Percentiles rank a stretch among this genome's conserved stretches.
Conservation (phyloP, 139 green algal genomes). For the Dunaliella sp. region DNA sequence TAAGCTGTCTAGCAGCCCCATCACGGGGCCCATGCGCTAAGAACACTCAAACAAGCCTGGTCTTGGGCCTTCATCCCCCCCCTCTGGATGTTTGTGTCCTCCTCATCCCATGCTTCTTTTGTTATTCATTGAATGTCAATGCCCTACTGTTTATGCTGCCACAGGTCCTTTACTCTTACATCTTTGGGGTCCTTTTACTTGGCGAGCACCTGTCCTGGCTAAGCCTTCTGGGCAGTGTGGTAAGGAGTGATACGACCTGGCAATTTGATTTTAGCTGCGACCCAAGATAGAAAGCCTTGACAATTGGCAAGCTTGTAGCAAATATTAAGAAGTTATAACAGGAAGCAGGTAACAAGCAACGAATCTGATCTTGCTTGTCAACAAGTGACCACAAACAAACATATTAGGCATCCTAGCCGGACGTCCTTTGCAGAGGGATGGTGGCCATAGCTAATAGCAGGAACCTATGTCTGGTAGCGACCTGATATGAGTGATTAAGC, state of each 20-base stretch:
- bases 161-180: constrained; percentile 30
- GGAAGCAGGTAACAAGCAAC: no score
- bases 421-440: not conserved
- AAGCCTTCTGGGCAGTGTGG: not conserved
- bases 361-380: not conserved
- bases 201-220: not conserved
- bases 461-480: no score
- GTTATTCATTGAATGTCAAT: no score
- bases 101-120: not conserved
- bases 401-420: no score
- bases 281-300: not conserved
- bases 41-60: not conserved
- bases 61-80: not conserved
- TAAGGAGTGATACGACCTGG: not conserved
- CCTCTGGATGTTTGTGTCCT: not conserved
- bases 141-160: not conserved
- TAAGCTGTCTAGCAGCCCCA: no score
- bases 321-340: no score
- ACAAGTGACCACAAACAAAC: not conserved
- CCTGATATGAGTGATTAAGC: no score
- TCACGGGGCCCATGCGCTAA: not conserved
- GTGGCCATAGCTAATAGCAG: no score
- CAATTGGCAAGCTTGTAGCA: not conserved
- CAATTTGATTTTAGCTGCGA: not conserved
- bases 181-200: constrained; percentile 25